phyloP scores from a whole-genome alignment of 176 grass and related monocot species.

The Thalia dealbata region DNA sequence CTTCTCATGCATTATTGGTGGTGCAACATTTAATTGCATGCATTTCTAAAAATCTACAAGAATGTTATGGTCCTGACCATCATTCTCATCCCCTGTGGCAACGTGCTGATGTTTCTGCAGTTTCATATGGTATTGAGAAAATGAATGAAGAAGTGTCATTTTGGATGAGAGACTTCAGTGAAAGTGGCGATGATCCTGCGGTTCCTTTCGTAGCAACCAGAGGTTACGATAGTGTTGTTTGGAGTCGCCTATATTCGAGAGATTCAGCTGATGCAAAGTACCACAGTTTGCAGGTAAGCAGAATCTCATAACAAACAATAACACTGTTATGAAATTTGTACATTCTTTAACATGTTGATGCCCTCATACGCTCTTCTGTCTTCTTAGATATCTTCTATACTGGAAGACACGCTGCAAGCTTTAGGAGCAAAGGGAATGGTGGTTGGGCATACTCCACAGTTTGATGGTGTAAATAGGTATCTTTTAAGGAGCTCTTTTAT shows the following conservation, averaged over 20 bases:
- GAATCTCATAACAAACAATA: background rate
- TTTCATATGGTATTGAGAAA: constrained; percentile 70
- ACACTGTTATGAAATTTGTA: background rate
- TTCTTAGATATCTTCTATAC: constrained; percentile 6
- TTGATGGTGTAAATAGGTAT: constrained; percentile 68
- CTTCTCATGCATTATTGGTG: too few species aligned
- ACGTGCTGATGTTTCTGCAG: constrained; percentile 18
- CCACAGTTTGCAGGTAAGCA: constrained; percentile 42
- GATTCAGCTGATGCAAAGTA: constrained; percentile 31
- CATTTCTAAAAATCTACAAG: too few species aligned
- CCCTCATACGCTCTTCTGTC: background rate
- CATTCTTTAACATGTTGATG: too few species aligned
- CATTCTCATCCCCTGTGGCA: too few species aligned
- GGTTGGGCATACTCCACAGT: constrained; percentile 86
- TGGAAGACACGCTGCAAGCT: constrained; percentile 57
- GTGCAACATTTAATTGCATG: too few species aligned
- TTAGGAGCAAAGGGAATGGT: constrained; percentile 84
- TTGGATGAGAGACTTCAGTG: constrained; percentile 58
- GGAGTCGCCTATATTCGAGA: constrained; percentile 74
- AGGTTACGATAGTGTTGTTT: constrained; percentile 89
- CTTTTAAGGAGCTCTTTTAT: background rate
- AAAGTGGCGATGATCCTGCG: constrained; percentile 27
- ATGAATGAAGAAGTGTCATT: constrained; percentile 78
- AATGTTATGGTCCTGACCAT: background rate
- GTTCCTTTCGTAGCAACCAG: constrained; percentile 82